phyloP scores from a whole-genome alignment of 73 alveolate species.

The Diophrys appendiculata region DNA sequence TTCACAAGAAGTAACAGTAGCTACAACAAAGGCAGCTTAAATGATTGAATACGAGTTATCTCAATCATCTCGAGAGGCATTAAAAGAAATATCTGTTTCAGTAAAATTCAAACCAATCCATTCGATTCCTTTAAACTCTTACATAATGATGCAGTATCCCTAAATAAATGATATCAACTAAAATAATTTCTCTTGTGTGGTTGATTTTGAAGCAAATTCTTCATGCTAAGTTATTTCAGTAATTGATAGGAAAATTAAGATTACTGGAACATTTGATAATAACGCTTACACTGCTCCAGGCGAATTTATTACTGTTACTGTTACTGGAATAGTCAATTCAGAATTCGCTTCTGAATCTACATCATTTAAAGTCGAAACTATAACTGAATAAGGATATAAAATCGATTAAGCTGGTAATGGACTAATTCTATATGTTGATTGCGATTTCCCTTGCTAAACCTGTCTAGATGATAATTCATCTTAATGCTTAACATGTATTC shows the following conservation, averaged over 20 bases:
- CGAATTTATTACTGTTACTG: constrained; percentile 32
- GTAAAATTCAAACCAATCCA: not conserved
- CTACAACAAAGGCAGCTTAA: constrained; percentile 35
- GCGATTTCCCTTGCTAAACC: constrained; percentile 60
- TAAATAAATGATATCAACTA: not conserved
- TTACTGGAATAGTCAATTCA: constrained; percentile 4
- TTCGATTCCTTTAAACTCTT: constrained; percentile 18
- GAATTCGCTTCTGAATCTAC: not conserved
- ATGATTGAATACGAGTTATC: not conserved
- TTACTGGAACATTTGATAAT: constrained; percentile 28
- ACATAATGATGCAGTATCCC: constrained; percentile 19
- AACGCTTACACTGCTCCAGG: constrained; percentile 31
- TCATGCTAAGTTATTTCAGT: not conserved
- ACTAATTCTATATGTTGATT: constrained; percentile 24
- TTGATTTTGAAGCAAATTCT: not conserved
- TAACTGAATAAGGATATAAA: constrained; percentile 23
- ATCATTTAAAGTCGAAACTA: constrained; percentile 16
- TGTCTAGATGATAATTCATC: constrained; percentile 28
- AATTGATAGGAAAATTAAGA: constrained; percentile 10
- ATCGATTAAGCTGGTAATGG: constrained; percentile 43
- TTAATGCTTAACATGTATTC: constrained; percentile 47
- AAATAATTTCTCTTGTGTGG: constrained; percentile 1
- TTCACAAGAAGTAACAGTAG: constrained; percentile 3
- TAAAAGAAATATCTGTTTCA: not conserved
- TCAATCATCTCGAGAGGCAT: constrained; percentile 4